Evolutionary conservation across 2,329 filamentous ascomycete species (phyloP), one percentile per base, ranked within the genome.

Genomic region (Lachnellula willkommii): DNA sequence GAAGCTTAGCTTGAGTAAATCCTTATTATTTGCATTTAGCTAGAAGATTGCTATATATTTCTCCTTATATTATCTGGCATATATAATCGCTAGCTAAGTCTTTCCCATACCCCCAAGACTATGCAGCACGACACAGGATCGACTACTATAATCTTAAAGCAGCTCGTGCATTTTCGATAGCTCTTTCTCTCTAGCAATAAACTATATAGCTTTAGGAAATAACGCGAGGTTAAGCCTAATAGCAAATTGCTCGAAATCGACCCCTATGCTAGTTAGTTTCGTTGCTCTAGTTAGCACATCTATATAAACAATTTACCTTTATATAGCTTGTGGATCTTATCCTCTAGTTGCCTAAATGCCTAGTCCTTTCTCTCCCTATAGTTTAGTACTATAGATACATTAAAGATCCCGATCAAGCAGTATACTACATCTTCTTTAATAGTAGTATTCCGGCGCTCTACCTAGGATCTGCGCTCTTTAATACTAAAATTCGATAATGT

Each of bases 71-170:
- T 53, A 53, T 60, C 67, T 69, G 1, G 66, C 56, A 63, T 73
- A 77, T 47, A 63, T 62, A 5, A 74, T 60, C 3, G 69, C 64
- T 26, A 75, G 63, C 58, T 77, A 12, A 12, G 74, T 77, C 65
- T 78, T 78, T 28, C 73, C 74, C 32, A 77, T 75, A 3, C 74
- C 74, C 15, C 74, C 73, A 3, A 75, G 63, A 15, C 74, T 74
- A 47, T 75, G 66, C 7, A 77, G 59, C 28, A 73, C 64, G 37
- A 69, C 64, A 24, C 32, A 50, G 15, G 53, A 50, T 56, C 53
- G 45, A 56, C 14, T 57, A 47, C 37, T 28, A 24, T 59, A 24
- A 49, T 40, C 50, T 26, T 59, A 26, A 52, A 64, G 58, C 28
- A 62, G 28, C 24, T 57, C 40, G 55, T 61, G 52, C 52, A 65